These are phyloP conservation scores for Periconia sp. DNA, from an alignment of 2,329 filamentous ascomycete genomes.

Conservation along the genomic window DNA sequence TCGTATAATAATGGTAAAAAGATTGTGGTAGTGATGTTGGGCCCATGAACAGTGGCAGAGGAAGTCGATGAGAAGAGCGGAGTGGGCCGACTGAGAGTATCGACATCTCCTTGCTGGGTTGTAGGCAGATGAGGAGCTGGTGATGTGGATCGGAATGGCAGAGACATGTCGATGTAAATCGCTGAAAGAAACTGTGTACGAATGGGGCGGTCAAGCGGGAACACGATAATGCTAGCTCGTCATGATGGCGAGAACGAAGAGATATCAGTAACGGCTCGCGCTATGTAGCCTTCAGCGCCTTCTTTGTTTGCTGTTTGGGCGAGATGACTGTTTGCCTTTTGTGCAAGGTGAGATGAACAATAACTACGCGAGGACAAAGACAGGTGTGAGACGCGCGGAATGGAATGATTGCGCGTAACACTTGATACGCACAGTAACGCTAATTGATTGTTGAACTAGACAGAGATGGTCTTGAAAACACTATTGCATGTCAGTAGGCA, in stretches of 20 bases:
- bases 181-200: not conserved
- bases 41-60: not conserved
- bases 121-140: not conserved
- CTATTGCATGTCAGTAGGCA: constrained; percentile 20
- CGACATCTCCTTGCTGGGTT: no score
- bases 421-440: not conserved
- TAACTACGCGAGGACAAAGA: constrained; percentile 1
- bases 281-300: not conserved
- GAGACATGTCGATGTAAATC: constrained; percentile 1
- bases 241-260: not conserved
- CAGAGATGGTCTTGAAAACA: constrained; percentile 46
- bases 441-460: constrained; percentile 23
- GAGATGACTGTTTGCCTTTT: not conserved
- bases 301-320: constrained; percentile 3
- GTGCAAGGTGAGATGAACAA: not conserved
- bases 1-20: constrained; percentile 13
- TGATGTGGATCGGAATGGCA: constrained; percentile 6
- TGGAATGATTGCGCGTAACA: not conserved
- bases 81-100: no score
- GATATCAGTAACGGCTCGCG: not conserved
- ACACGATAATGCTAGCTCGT: not conserved
- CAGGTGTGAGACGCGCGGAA: not conserved
- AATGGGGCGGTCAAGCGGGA: not conserved
- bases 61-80: not conserved
- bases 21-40: not conserved